Base-by-base conservation (phyloP, 2,329 filamentous ascomycete species). In the Trichoderma sp. region DNA sequence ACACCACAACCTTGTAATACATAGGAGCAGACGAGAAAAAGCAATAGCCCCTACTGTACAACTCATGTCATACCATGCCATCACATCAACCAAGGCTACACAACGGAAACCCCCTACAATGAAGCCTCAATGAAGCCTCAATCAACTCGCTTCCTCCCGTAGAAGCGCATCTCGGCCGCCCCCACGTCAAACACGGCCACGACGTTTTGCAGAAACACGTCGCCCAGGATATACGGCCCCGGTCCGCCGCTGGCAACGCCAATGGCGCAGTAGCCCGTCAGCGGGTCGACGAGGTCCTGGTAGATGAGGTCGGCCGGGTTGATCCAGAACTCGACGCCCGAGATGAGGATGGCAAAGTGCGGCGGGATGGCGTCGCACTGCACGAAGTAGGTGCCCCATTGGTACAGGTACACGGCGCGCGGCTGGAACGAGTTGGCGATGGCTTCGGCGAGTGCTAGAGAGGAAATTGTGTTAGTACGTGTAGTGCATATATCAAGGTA, bases 171-270 rank as follows among this genome's bases (percentile, higher is more conserved):
- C 80, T 86, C 81, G n/a, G 82, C 85, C 6, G 81, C 85, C 1
- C 86, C 86, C 18, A 87, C 81, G 75, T 88, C 86, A 78, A 87
- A 88, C 1, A 89, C 86, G 0, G 85, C 85, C 68, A 89, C 80
- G 3, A 87, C 86, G 73, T 87, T 89, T 79, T 88, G 85, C 76
- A 90, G 79, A 75, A 89, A 90, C 7, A 85, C 84, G 41, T 87
- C 85, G 0, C 88, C 88, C 38, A 90, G 79, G 29, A 89, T 86
- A 75, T 86, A 89, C 7, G 87, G 87, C 8, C 87, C 86, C 0
- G 81, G 77, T 0, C 84, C 85, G 1, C 87, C 87, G 64, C 81
- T 86, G 14, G 86, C 82, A 73, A 89, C 84, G 6, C 85, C 85
- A 38, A 87, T 84, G 76, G 87, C 86, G 79, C 88, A 90, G 67